phyloP scores from a whole-genome alignment of 148 eudicot species.

The Silene uniflora region DNA sequence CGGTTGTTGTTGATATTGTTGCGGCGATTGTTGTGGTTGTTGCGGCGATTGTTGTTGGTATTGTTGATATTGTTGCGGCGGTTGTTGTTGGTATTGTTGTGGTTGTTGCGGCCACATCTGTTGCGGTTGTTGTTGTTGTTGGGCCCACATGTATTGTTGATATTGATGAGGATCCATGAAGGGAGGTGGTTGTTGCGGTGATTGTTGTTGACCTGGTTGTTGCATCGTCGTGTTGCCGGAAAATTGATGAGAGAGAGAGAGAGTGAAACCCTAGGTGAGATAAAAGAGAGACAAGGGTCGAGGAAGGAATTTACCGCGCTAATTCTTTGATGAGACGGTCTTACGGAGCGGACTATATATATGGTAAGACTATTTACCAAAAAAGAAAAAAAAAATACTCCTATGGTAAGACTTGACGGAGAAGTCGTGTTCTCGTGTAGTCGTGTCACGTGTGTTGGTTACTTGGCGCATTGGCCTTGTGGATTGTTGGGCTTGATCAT shows the following conservation, averaged over 20 bases:
- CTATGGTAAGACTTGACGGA: too few species aligned
- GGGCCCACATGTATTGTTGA: constrained; percentile 30
- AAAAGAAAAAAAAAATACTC: too few species aligned
- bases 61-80: constrained; percentile 24
- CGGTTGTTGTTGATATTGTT: constrained; percentile 35
- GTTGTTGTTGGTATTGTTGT: background rate
- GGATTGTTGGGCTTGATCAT: too few species aligned
- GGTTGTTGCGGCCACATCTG: constrained; percentile 14
- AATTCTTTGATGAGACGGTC: too few species aligned
- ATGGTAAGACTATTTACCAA: too few species aligned
- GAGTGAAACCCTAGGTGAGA: constrained; percentile 21
- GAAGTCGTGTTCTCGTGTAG: too few species aligned
- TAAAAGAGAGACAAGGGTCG: too few species aligned
- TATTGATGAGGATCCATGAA: constrained; percentile 25
- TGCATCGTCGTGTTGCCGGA: constrained; percentile 39
- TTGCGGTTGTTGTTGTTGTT: constrained; percentile 12
- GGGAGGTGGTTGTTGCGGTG: constrained; percentile 21
- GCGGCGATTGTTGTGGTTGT: constrained; percentile 9
- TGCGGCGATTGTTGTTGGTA: constrained; percentile 26
- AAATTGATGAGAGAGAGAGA: background rate
- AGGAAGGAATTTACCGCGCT: too few species aligned
- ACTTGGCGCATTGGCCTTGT: too few species aligned
- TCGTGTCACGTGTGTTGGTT: too few species aligned
- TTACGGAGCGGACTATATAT: too few species aligned
- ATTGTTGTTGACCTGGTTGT: constrained; percentile 71